Percentiles rank a stretch among this genome's conserved stretches.
Evolutionary conservation across 2,329 filamentous ascomycete species (phyloP).

Genomic region (Alternaria sp.): DNA sequence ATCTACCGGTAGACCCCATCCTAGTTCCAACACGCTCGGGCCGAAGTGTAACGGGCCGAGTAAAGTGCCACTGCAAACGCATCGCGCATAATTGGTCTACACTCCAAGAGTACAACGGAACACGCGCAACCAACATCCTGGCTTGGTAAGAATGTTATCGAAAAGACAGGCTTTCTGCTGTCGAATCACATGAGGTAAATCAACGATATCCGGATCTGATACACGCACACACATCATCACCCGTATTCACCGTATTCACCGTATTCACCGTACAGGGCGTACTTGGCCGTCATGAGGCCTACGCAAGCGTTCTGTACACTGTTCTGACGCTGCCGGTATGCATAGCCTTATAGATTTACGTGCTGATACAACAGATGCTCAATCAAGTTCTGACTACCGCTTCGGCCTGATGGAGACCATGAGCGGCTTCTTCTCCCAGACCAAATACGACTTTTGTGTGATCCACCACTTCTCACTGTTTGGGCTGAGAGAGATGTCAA

Average conservation of each 20-base stretch:
- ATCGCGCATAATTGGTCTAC: background rate
- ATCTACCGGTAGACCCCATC: background rate
- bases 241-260: background rate
- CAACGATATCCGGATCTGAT: background rate
- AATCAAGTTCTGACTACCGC: background rate
- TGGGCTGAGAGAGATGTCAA: background rate
- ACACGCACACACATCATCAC: background rate
- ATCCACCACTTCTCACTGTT: conserved; percentile 2
- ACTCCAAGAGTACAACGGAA: background rate
- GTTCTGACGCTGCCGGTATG: background rate
- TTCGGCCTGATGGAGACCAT: background rate
- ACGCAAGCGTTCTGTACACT: background rate
- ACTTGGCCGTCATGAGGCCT: background rate
- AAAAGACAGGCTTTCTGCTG: background rate
- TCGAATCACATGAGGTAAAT: background rate
- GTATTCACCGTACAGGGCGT: background rate
- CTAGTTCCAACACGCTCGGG: background rate
- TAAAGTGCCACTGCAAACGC: background rate
- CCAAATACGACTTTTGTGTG: conserved; percentile 1
- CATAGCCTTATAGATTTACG: background rate
- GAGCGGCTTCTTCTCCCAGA: conserved; percentile 8
- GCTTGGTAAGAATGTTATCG: background rate
- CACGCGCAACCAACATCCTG: background rate
- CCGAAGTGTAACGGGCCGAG: background rate
- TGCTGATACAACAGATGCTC: background rate